Evolutionary conservation across 129 eudicot genomes (phyloP).

Genomic region (Centrapalus pauciflorus): DNA sequence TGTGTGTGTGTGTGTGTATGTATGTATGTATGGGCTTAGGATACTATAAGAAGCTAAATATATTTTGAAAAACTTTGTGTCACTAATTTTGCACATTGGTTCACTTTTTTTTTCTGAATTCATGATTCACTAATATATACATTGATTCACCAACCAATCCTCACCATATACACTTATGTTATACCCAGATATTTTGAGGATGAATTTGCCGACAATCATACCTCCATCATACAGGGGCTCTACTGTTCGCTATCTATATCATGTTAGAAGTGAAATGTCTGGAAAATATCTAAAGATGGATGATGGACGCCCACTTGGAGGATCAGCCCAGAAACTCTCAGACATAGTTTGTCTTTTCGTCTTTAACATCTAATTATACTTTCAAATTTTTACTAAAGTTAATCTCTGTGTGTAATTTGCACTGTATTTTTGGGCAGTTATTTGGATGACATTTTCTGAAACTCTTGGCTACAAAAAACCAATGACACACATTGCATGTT

Average conservation of each 20-base stretch:
- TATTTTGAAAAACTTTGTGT: too few relatives aligned
- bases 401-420: neutral
- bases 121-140: too few relatives aligned
- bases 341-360: constrained; percentile 51
- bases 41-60: too few relatives aligned
- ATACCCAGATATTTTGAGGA: constrained; percentile 73
- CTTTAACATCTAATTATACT: neutral
- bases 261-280: constrained; percentile 56
- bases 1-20: too few relatives aligned
- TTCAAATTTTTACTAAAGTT: neutral
- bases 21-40: too few relatives aligned
- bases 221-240: constrained; percentile 99
- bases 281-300: constrained; percentile 62
- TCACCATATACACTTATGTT: constrained; percentile 5
- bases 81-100: too few relatives aligned
- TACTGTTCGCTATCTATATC: constrained; percentile 84
- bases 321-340: constrained; percentile 36
- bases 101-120: too few relatives aligned
- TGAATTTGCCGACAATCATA: constrained; percentile 63
- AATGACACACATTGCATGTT: neutral
- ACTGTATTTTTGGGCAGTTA: neutral
- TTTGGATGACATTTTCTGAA: neutral
- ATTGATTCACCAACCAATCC: constrained; percentile 1
- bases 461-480: neutral
- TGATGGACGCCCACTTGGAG: constrained; percentile 56